Evolutionary conservation across 192 early-diverging fungal genomes (phyloP).

Genomic region (Coemansia sp.): DNA sequence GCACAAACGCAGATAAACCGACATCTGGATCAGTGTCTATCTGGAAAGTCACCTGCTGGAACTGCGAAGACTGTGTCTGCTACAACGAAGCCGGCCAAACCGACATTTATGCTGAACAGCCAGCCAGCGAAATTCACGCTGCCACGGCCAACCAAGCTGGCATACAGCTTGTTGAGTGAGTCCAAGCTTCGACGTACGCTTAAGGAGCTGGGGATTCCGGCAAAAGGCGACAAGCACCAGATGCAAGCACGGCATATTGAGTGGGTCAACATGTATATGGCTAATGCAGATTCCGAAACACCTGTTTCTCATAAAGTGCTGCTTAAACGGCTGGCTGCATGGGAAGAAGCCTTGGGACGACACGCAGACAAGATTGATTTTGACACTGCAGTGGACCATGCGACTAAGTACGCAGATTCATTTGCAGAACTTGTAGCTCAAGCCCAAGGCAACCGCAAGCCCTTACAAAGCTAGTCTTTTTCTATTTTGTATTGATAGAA

Average conservation of each 20-base stretch:
- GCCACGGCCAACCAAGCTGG: conserved; percentile 52
- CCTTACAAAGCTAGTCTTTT: neutral
- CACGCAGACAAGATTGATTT: conserved; percentile 10
- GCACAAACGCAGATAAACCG: conserved; percentile 38
- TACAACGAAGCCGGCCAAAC: neutral
- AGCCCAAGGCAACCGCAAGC: conserved; percentile 15
- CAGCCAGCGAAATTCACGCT: conserved; percentile 15
- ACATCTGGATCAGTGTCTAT: conserved; percentile 49
- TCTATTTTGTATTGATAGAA: neutral
- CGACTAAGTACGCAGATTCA: conserved; percentile 38
- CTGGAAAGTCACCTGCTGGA: conserved; percentile 17
- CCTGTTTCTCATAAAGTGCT: conserved; percentile 35
- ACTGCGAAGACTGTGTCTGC: neutral
- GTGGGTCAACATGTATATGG: conserved; percentile 55
- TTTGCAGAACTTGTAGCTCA: conserved; percentile 35
- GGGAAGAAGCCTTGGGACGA: conserved; percentile 30
- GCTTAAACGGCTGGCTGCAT: conserved; percentile 25
- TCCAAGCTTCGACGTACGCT: conserved; percentile 47
- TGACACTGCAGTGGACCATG: conserved; percentile 17
- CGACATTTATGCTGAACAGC: neutral
- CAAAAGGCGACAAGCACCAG: conserved; percentile 49
- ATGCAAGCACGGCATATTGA: conserved; percentile 51
- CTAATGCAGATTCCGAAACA: conserved; percentile 43
- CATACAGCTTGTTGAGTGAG: conserved; percentile 49
- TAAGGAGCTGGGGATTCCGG: conserved; percentile 46